Evolutionary conservation across 257 asterid genomes (phyloP), one percentile per base, ranked within the genome.

Genomic region (Solanum corneliomulleri): DNA sequence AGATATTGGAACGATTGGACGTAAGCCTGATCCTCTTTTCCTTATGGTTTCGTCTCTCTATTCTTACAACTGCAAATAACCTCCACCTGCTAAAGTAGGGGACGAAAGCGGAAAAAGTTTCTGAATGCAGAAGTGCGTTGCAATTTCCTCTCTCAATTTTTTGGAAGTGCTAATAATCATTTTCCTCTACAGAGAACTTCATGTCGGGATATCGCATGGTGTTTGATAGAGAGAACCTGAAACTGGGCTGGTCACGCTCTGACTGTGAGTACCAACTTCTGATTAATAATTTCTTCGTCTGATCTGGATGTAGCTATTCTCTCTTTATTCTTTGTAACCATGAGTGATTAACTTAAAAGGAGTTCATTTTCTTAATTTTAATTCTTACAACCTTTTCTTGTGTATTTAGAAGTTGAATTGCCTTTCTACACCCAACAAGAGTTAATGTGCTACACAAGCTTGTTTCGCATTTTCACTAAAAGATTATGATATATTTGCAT

Each of bases 121-220:
- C 72, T 60, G 86, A 60, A 84, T 66, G 41, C 87, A 23, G 23
- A 35, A 16, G 86, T 62, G 56, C 37, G 70, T 41, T 58, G 86
- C 52, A 62, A 84, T 49, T 58, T n/a, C 58, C 60, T 33, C 44
- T 77, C 64, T 49, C 85, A 29, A 80, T 5, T 47, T 47, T 80
- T 49, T 39, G 60, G 25, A 14, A 27, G 39, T 66, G 27, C 64
- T 84, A 25, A 64, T 42, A 41, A 68, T 39, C 42, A 64, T 66
- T 84, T 41, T 47, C 62, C 66, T 89, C n/a, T 92, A 93, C 98
- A 96, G 98, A 96, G 92, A 96, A 96, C 92, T 96, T 96, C 93
- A 93, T 96, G 96, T 89, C 93, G 15, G 94, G 98, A 85, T 96
- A 96, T 84, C 92, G 93, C 88, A 91, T 96, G 76, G 96, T 96